phyloP scores from a whole-genome alignment of 1,284 basidiomycete species.

The Ustilago crameri region DNA sequence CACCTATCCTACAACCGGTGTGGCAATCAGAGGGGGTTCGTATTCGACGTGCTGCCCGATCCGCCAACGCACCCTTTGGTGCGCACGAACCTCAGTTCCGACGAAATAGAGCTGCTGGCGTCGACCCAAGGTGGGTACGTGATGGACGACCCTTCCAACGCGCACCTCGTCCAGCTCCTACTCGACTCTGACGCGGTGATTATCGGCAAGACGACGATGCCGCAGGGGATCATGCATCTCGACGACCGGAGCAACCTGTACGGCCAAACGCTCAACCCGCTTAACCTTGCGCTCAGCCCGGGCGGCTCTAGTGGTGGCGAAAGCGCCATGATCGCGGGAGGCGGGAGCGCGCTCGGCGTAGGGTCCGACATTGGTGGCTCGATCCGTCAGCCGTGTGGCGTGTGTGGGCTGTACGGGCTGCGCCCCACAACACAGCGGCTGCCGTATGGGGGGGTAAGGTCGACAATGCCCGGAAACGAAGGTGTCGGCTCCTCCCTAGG shows the following conservation, averaged over 20 bases:
- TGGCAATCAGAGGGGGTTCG: constrained; percentile 52
- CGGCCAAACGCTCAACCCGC: constrained; percentile 55
- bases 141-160: constrained; percentile 18
- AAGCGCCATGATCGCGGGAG: constrained; percentile 35
- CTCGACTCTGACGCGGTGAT: constrained; percentile 45
- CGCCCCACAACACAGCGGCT: constrained; percentile 41
- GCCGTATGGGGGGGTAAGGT: constrained; percentile 30
- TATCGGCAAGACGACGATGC: constrained; percentile 55
- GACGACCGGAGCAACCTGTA: constrained; percentile 50
- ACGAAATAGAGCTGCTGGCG: constrained; percentile 16
- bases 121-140: constrained; percentile 33
- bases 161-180: constrained; percentile 28
- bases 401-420: constrained; percentile 44
- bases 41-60: constrained; percentile 48
- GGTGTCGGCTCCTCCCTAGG: constrained; percentile 39
- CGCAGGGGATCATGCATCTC: constrained; percentile 57
- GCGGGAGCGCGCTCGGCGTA: constrained; percentile 39
- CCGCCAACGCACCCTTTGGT: constrained; percentile 25
- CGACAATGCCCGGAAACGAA: constrained; percentile 50
- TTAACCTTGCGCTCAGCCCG: constrained; percentile 47
- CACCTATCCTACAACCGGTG: constrained; percentile 34
- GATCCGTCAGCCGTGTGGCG: constrained; percentile 46
- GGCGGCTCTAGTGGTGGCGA: constrained; percentile 55
- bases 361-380: constrained; percentile 52
- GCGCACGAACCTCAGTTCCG: constrained; percentile 11